These are phyloP conservation scores for Mucor circinelloides DNA, from an alignment of 371 early-diverging fungal species.

Conservation along the genomic window DNA sequence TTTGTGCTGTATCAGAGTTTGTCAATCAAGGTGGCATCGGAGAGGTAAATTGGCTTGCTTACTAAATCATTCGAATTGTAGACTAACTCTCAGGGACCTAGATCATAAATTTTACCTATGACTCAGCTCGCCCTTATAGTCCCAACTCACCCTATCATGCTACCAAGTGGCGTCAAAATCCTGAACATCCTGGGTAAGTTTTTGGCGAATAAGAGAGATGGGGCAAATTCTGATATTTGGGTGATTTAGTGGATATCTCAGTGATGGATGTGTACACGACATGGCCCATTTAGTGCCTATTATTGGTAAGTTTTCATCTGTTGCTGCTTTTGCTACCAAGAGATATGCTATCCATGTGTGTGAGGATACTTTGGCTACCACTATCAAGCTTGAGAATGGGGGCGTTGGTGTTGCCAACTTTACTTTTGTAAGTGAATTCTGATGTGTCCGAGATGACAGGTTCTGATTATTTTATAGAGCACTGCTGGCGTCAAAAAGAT, in stretches of 20 bases:
- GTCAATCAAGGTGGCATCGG: conserved; percentile 46
- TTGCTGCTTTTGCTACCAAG: conserved; percentile 46
- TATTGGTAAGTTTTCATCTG: conserved; percentile 41
- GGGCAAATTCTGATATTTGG: neutral
- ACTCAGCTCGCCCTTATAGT: conserved; percentile 46
- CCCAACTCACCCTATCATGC: conserved; percentile 45
- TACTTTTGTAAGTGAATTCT: conserved; percentile 46
- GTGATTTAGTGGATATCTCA: conserved; percentile 45
- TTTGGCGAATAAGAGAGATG: neutral
- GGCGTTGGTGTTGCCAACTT: conserved; percentile 49
- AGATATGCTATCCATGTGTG: conserved; percentile 38
- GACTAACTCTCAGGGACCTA: conserved; percentile 1
- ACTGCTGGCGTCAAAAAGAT: conserved; percentile 40
- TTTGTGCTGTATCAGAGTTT: conserved; percentile 37
- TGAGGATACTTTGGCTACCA: conserved; percentile 45
- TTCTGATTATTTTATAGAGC: conserved; percentile 23
- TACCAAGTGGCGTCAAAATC: conserved; percentile 51
- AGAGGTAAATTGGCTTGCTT: conserved; percentile 26
- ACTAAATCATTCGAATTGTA: neutral
- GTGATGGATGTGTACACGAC: conserved; percentile 57
- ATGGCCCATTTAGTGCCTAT: conserved; percentile 50
- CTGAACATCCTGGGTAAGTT: conserved; percentile 51
- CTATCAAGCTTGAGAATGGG: conserved; percentile 38
- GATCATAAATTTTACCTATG: conserved; percentile 50
- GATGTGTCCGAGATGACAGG: neutral